Evolutionary conservation across 1,139 yeast species (phyloP), one percentile per base, ranked within the genome.

Genomic region (Taphrina sp.): DNA sequence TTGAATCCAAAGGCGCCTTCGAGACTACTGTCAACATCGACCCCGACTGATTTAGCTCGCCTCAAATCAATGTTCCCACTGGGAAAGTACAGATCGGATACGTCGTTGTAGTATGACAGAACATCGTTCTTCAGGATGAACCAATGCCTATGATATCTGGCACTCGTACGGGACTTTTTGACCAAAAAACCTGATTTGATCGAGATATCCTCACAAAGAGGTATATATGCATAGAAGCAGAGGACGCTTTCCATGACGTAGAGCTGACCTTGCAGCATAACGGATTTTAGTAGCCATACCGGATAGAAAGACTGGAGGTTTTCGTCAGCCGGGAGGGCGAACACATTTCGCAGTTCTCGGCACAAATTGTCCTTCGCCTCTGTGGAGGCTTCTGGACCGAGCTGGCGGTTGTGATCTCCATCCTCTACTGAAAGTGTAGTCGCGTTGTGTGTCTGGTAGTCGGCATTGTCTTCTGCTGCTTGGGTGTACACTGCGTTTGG

Each of bases 41-140:
- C 56, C 12, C 19, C 31, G 8, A 41, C 36, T 8, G 38, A 34
- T 42, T 78, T 66, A 10, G 90, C 88, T 14, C 78, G 74, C 53
- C 82, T 75, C 58, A 88, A 72, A 66, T 88, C 95, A 43, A 92
- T 80, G 0, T 87, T 83, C 33, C 85, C 72, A 4, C 75, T 73
- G 0, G 97, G 97, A 70, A 89, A 89, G 68, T 89, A 89, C 20
- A 85, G 71, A 57, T 88, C 95, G 0, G 88, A 82, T 0, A 95
- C 78, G 3, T 80, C 80, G 7, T 79, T 71, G 67, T 85, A 89
- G 47, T 87, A 76, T 2, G 87, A 76, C 20, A 90, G 73, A 0
- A 90, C 78, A 55, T 83, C 83, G 39, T 82, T 80, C 61, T 85
- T 74, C 58, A 90, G 71, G 1, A 88, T 78, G 12, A 89, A 88